Conservation (phyloP, 2,329 filamentous ascomycete genomes). For the Venturia asperata region DNA sequence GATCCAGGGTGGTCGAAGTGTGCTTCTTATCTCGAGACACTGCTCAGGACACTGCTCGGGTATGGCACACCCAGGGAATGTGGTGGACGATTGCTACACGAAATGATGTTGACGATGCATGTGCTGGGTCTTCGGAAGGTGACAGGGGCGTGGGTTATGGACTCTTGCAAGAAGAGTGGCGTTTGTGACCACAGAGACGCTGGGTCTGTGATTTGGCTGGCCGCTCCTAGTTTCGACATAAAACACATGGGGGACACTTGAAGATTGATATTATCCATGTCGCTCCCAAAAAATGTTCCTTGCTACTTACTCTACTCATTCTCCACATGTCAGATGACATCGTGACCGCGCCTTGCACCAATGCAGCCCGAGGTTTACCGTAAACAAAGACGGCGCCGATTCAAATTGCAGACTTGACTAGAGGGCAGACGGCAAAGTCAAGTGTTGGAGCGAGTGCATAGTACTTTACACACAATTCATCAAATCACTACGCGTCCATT, state of each 20-base stretch:
- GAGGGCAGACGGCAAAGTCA: not conserved
- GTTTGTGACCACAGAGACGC: conserved; percentile 5
- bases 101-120: conserved; percentile 7
- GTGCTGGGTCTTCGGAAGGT: not conserved
- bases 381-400: not conserved
- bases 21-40: not conserved
- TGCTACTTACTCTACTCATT: not conserved
- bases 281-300: too few species aligned
- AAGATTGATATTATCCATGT: not conserved
- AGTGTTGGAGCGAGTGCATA: not conserved
- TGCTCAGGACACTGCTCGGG: not conserved
- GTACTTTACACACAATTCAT: not conserved
- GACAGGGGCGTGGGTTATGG: not conserved
- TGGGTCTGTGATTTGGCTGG: not conserved
- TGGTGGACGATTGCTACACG: not conserved
- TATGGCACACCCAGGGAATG: conserved; percentile 9
- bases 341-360: not conserved
- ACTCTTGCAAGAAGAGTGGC: not conserved
- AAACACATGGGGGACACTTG: not conserved
- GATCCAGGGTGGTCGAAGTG: not conserved
- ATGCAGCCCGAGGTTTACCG: not conserved
- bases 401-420: not conserved
- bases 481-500: not conserved
- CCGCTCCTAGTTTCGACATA: not conserved
- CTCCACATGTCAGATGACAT: not conserved